Percentiles rank a stretch among this genome's conserved stretches.
Conservation (phyloP, 805 yeast genomes). For the Saccharomycopsis sp. region DNA sequence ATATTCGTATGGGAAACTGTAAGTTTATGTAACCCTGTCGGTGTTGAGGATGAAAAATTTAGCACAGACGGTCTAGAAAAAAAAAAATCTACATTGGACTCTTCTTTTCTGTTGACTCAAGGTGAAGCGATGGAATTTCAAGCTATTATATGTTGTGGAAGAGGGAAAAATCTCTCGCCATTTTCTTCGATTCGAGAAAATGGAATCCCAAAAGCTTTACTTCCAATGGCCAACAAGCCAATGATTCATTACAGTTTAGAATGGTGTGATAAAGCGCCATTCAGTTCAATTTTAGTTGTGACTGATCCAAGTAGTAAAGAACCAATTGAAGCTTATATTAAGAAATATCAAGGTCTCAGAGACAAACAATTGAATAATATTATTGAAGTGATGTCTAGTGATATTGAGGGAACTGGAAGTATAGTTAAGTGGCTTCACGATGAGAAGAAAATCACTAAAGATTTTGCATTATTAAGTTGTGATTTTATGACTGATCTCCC, state of each 20-base stretch:
- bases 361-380: slow-evolving; percentile 26
- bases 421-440: slow-evolving; percentile 45
- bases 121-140: slow-evolving; percentile 96
- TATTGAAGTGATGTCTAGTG: slow-evolving; percentile 37
- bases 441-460: slow-evolving; percentile 31
- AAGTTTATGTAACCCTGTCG: background rate
- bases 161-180: slow-evolving; percentile 67
- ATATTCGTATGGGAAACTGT: background rate
- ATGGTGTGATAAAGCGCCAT: slow-evolving; percentile 89
- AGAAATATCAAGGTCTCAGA: slow-evolving; percentile 42
- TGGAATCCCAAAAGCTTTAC: slow-evolving; percentile 73
- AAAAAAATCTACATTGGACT: too few species aligned
- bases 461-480: slow-evolving; percentile 84
- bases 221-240: slow-evolving; percentile 87
- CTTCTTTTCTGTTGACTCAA: too few species aligned
- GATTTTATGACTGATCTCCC: slow-evolving; percentile 91
- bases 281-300: slow-evolving; percentile 61
- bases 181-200: slow-evolving; percentile 54
- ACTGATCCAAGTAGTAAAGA: slow-evolving; percentile 41
- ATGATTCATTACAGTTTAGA: slow-evolving; percentile 81
- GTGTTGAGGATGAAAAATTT: background rate
- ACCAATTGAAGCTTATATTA: slow-evolving; percentile 37
- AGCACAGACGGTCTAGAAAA: too few species aligned
- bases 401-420: slow-evolving; percentile 55
- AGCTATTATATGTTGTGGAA: slow-evolving; percentile 85